These are phyloP conservation scores for Elsinoe ampelina DNA, from an alignment of 2,329 filamentous ascomycete species.

Conservation along the genomic window DNA sequence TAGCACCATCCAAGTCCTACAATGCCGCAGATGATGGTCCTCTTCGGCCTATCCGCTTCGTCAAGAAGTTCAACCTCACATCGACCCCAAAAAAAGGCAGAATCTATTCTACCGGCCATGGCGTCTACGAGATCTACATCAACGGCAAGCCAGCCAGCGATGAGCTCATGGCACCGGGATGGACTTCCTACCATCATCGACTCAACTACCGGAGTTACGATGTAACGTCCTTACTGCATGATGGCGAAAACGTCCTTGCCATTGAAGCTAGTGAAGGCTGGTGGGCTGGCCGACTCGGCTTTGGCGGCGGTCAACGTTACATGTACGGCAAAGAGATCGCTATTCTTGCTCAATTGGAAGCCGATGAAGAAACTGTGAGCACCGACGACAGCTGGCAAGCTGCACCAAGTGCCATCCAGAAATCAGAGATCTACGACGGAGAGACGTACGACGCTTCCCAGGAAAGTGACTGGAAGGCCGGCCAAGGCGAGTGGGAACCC, in stretches of 20 bases:
- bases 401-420: constrained; percentile 27
- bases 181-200: constrained; percentile 43
- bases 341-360: constrained; percentile 32
- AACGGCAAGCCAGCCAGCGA: constrained; percentile 35
- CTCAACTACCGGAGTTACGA: constrained; percentile 48
- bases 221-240: constrained; percentile 34
- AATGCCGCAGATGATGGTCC: neutral
- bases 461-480: constrained; percentile 18
- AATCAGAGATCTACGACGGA: constrained; percentile 44
- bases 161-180: constrained; percentile 40
- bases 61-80: constrained; percentile 27
- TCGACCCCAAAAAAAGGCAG: constrained; percentile 25
- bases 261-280: constrained; percentile 43
- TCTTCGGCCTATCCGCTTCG: constrained; percentile 21
- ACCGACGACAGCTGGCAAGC: constrained; percentile 35
- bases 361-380: constrained; percentile 26
- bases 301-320: constrained; percentile 23
- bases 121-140: constrained; percentile 40
- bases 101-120: constrained; percentile 40
- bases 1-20: constrained; percentile 5
- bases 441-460: constrained; percentile 41
- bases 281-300: constrained; percentile 36
- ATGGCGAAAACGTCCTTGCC: constrained; percentile 32
- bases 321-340: constrained; percentile 35
- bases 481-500: constrained; percentile 22